Evolutionary conservation across 1,139 yeast species (phyloP).

Genomic region (Petasospora fabianii): DNA sequence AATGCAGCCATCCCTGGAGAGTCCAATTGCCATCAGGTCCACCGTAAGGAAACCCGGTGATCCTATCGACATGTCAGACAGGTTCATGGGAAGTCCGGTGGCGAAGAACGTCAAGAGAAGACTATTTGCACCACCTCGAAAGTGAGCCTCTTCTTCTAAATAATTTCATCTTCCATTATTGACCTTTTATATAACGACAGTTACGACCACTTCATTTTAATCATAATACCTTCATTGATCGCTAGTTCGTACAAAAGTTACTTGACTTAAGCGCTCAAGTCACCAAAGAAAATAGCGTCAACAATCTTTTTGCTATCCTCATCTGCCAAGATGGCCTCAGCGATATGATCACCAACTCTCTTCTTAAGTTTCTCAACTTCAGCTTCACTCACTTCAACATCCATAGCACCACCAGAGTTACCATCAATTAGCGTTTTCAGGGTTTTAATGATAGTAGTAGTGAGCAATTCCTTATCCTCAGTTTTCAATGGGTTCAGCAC

Average conservation of each 20-base stretch:
- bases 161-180: background rate
- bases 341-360: constrained; percentile 60
- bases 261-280: constrained; percentile 29
- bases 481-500: constrained; percentile 37
- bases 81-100: constrained; percentile 12
- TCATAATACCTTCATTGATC: no score
- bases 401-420: constrained; percentile 35
- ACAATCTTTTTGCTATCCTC: constrained; percentile 51
- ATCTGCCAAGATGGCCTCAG: constrained; percentile 47
- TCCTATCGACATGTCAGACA: constrained; percentile 16
- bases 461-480: constrained; percentile 44
- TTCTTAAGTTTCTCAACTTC: constrained; percentile 44
- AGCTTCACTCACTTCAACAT: constrained; percentile 38
- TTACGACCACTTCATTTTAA: no score
- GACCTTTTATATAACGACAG: constrained; percentile 4
- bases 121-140: constrained; percentile 26
- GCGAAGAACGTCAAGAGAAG: constrained; percentile 31
- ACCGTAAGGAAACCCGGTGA: constrained; percentile 20
- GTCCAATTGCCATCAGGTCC: constrained; percentile 22
- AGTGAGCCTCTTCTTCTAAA: no score
- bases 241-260: no score
- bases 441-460: constrained; percentile 52
- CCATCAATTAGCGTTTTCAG: constrained; percentile 42
- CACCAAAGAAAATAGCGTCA: constrained; percentile 79
- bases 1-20: constrained; percentile 11